Evolutionary conservation across 768 basidiomycete genomes (phyloP), one percentile per base, ranked within the genome.

Genomic region (Russula earlei): DNA sequence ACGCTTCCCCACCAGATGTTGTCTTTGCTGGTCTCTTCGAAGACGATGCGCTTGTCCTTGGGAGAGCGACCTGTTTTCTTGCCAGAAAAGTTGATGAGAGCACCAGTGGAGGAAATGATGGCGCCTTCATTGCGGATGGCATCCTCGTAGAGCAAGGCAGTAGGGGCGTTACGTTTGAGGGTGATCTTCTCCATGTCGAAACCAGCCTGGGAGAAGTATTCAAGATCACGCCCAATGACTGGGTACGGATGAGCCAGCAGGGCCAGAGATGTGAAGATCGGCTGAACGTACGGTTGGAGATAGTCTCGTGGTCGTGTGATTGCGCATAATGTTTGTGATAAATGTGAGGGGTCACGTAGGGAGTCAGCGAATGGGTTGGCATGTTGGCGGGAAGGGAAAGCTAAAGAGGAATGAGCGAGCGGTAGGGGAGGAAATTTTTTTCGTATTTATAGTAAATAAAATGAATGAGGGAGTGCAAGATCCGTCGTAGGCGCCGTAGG

Each of bases 31-130:
- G 90, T 87, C 64, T 98, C 94, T 71, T 99, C 96, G 69, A 78
- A 98, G 67, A 99, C 96, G 67, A 99, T 97, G 60, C 96, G 93
- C 81, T 98, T 99, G 82, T 99, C 96, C 70, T 98, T 99, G 51
- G 96, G 96, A 64, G 84, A 87, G 47, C 96, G 81, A 54, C 96
- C 96, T 2, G 96, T 98, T 79, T 99, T 99, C 80, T 97, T 98
- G 27, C 96, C 96, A 10, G 93, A 96, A 67, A 98, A 99, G 81
- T 99, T 99, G 84, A 99, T 99, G 66, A 99, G 77, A 19, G 96
- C 93, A 50, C 96, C 96, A 6, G 85, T 89, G 29, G 89, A 84
- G 52, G 96, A 94, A 74, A 99, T 88, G 75, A 99, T 90, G 65
- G 96, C 96, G 56, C 95, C 95, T 69, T 99, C 96, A 72, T 97